Evolutionary conservation across 495 filamentous ascomycete genomes (phyloP), one percentile per base, ranked within the genome.

Genomic region (Tuber borchii): DNA sequence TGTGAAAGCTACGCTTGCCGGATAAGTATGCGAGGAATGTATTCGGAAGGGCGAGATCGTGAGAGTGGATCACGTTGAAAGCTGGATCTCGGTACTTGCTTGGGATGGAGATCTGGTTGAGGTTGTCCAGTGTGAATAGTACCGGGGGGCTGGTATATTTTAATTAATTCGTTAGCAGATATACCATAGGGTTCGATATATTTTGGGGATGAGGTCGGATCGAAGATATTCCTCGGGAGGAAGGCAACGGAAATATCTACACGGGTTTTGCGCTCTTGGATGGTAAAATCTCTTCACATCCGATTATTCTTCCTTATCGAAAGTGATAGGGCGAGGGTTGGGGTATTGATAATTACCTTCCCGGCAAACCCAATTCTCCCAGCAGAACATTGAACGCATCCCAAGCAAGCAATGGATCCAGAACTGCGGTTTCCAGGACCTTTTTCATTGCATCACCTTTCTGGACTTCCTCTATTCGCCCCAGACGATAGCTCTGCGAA

Each of bases 371-470:
- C 45, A 99, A 87, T 84, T 99, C 95, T 19, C 86, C 83, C 88
- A 93, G 92, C 31, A 99, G 85, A 17, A 92, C 90, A 79, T 90
- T 88, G 87, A 97, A 97, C 69, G 95, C 88, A 37, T 90, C 86
- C 90, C 91, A 94, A 61, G 94, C 89, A 83, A 90, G 83, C 70
- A 93, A 90, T 34, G 91, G 87, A 76, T 97, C 94, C 77, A 88
- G 87, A 75, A 88, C 87, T 76, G 93, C 95, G 31, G 90, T 84
- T 77, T 88, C 88, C 83, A 88, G 87, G 74, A 97, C 89, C 70
- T 88, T 86, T 74, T 88, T 85, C 9, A 98, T 88, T 6, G 90
- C 88, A 79, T 88, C 89, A 78, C 87, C 88, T 61, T 88, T 83
- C 79, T 88, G 86, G 9, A 88, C 83, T 70, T 88, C 82, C 31